A percentile compares a stretch with the other conserved stretches of the same genome.
These are phyloP conservation scores for Sambucus nigra DNA, from an alignment of 129 eudicot genomes.

Conservation along the genomic window DNA sequence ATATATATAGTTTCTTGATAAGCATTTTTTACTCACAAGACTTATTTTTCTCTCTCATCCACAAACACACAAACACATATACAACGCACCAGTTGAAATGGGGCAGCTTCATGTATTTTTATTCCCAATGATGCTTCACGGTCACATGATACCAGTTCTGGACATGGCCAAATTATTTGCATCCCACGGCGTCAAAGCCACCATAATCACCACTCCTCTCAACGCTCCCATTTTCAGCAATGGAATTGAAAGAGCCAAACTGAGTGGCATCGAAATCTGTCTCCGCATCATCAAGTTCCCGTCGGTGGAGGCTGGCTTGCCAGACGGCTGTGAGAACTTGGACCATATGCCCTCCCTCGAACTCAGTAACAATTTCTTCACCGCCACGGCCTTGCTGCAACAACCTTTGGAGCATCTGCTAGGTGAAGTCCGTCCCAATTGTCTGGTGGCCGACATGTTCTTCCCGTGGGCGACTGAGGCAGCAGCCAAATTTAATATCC, in stretches of 20 bases:
- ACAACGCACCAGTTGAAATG: no score
- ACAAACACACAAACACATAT: no score
- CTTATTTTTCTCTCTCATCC: no score
- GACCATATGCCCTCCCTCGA: constrained; percentile 14
- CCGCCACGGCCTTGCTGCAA: constrained; percentile 16
- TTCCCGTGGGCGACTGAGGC: no score
- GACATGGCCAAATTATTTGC: constrained; percentile 62
- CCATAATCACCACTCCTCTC: constrained; percentile 44
- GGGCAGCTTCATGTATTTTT: constrained; percentile 32
- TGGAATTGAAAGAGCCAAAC: constrained; percentile 19
- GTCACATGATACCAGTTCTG: constrained; percentile 55
- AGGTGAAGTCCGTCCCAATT: constrained; percentile 9
- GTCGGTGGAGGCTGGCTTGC: constrained; percentile 16
- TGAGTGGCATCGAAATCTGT: constrained; percentile 13
- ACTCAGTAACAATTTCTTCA: constrained; percentile 9
- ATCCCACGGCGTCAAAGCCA: constrained; percentile 37
- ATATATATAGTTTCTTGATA: no score
- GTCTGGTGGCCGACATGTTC: no score
- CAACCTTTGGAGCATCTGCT: constrained; percentile 25
- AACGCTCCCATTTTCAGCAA: constrained; percentile 25
- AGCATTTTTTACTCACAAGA: no score
- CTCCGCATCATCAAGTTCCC: constrained; percentile 29
- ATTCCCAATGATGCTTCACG: constrained; percentile 47
- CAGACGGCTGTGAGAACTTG: constrained; percentile 20
- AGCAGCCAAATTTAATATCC: no score